Percentiles rank a stretch among this genome's conserved stretches.
These are phyloP conservation scores for Marasmius fiardii DNA, from an alignment of 1,284 basidiomycete genomes.

Conservation along the genomic window DNA sequence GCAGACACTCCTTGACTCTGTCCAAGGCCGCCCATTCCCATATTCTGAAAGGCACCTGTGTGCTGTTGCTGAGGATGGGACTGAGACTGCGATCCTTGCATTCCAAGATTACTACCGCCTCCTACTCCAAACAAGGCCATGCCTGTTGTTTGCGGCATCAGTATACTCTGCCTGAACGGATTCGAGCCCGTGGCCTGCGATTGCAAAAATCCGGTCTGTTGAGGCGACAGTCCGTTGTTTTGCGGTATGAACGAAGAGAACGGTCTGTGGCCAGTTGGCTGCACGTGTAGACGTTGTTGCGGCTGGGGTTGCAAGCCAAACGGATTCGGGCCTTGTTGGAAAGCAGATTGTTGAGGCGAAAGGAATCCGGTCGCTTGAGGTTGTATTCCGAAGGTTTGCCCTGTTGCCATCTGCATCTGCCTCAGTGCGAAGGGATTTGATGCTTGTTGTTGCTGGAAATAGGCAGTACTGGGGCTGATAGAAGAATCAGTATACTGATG, in stretches of 20 bases:
- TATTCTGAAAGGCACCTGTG: constrained; percentile 4
- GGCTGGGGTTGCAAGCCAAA: constrained; percentile 31
- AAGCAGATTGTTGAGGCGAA: constrained; percentile 38
- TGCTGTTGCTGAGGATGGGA: constrained; percentile 10
- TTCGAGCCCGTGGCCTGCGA: constrained; percentile 71
- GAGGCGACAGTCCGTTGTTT: constrained; percentile 18
- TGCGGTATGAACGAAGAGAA: constrained; percentile 50
- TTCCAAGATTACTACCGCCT: not conserved
- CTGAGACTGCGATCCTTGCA: constrained; percentile 3
- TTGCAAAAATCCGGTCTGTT: constrained; percentile 36
- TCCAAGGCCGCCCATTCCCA: not conserved
- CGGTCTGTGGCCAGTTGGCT: constrained; percentile 47
- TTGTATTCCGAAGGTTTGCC: constrained; percentile 42
- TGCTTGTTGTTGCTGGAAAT: constrained; percentile 61
- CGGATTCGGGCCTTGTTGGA: constrained; percentile 41
- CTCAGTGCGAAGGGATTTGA: constrained; percentile 70
- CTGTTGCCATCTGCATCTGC: constrained; percentile 43
- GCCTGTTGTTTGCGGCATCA: constrained; percentile 70
- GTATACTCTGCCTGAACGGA: constrained; percentile 64
- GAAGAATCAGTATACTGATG: constrained; percentile 11
- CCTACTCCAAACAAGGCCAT: constrained; percentile 39
- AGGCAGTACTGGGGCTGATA: constrained; percentile 46
- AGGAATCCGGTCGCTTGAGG: constrained; percentile 64
- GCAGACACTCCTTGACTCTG: constrained; percentile 9
- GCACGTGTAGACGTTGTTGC: constrained; percentile 25